Percentiles rank a stretch among this genome's conserved stretches.
phyloP scores from a whole-genome alignment of 192 early-diverging fungal genomes.

The Umbelopsis sp. region DNA sequence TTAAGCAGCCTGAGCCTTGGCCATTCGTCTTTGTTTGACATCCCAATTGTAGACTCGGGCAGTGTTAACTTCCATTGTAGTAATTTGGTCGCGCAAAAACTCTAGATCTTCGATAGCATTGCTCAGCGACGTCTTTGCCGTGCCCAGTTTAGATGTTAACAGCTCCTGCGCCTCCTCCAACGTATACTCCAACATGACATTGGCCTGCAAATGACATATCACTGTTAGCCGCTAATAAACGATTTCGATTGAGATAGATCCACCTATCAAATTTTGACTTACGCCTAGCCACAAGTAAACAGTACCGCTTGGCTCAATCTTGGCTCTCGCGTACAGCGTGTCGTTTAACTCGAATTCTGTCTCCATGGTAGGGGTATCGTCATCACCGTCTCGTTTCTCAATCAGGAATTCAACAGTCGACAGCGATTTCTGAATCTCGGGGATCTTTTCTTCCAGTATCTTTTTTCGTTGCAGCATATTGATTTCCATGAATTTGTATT shows the following conservation, averaged over 20 bases:
- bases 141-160: constrained; percentile 72
- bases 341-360: constrained; percentile 95
- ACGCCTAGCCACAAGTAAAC: constrained; percentile 97
- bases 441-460: constrained; percentile 89
- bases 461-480: constrained; percentile 84
- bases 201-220: constrained; percentile 62
- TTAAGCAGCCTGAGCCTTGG: constrained; percentile 46
- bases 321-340: constrained; percentile 88
- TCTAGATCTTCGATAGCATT: constrained; percentile 89
- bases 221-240: background rate
- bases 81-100: constrained; percentile 95
- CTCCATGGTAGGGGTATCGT: constrained; percentile 63
- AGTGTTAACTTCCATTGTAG: constrained; percentile 99
- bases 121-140: constrained; percentile 71
- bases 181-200: constrained; percentile 97
- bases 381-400: constrained; percentile 46
- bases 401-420: constrained; percentile 82
- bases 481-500: constrained; percentile 98
- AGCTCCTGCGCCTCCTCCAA: constrained; percentile 85
- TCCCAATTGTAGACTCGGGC: constrained; percentile 99
- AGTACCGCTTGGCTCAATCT: constrained; percentile 71
- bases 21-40: constrained; percentile 76
- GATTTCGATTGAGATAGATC: background rate
- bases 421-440: constrained; percentile 94
- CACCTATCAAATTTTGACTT: constrained; percentile 27